Base-by-base conservation (phyloP, 1,139 yeast species). In the Debaryomyces robertsiae region DNA sequence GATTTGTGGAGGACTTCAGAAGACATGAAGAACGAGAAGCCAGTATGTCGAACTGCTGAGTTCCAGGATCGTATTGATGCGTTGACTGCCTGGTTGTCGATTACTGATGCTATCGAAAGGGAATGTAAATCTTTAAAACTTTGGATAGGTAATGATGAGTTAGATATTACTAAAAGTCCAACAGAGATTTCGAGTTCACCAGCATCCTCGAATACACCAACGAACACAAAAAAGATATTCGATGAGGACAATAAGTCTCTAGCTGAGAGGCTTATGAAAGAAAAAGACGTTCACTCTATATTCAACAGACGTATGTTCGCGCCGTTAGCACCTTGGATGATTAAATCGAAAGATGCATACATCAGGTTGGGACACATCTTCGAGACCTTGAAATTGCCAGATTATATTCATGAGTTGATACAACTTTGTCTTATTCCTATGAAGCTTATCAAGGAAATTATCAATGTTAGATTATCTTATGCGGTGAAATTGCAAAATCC, bases 181-280 rank as follows among this genome's bases (percentile, higher is more conserved):
- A 54, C 52, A 3, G 66, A 58, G 18, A 17, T 22, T n/a, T 17
- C 32, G 9, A 32, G 23, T 13, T 24, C 39, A 6, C 45, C 57
- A 4, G 56, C 58, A 9, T 49, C 57, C 11, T 48, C 56, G 2
- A 46, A 58, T 25, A 68, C 75, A 13, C 69, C 79, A 0, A 51
- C 48, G 4, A 40, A 31, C 28, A 46, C 45, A 3, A 62, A 66
- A 41, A 60, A 75, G 30, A 70, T 81, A 25, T 78, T 77, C 48
- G 76, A 77, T 46, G 84, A 81, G 47, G 82, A 82, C 44, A 69
- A 66, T 46, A 73, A 79, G 44, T 79, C 91, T 0, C 79, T 93
- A 53, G 96, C 95, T 1, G 98, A 93, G 54, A 75, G 86, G 41
- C 75, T 90, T 40, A 74, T 91, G 73, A 90, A 88, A 53, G 96